Percentiles rank a stretch among this genome's conserved stretches.
These are phyloP conservation scores for Fusarium equiseti DNA, from an alignment of 2,329 filamentous ascomycete genomes.

Conservation along the genomic window DNA sequence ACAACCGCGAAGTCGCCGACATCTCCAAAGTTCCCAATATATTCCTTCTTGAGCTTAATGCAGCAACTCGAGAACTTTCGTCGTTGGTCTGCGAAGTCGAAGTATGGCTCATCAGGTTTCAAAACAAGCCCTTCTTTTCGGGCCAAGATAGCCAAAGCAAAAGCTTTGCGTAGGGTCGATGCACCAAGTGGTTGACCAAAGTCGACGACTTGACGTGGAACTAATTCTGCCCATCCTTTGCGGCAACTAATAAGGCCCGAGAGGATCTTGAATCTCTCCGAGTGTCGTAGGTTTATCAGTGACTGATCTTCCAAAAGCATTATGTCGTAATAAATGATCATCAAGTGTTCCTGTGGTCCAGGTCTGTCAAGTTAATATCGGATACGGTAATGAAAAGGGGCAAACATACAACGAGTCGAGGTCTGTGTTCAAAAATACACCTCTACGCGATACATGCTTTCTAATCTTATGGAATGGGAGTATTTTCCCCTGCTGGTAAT, in stretches of 20 bases:
- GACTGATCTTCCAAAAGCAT: conserved; percentile 67
- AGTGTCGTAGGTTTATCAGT: conserved; percentile 64
- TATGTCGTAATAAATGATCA: conserved; percentile 72
- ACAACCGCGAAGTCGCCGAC: conserved; percentile 85
- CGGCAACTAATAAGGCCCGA: conserved; percentile 63
- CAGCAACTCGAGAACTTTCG: conserved; percentile 62
- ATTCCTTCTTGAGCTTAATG: conserved; percentile 92
- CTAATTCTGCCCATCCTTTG: conserved; percentile 74
- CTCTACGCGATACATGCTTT: conserved; percentile 81
- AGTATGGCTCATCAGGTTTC: conserved; percentile 85
- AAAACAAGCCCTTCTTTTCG: conserved; percentile 84
- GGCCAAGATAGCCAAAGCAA: conserved; percentile 74
- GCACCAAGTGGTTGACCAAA: conserved; percentile 67
- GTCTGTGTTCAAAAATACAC: conserved; percentile 74
- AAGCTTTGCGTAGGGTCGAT: conserved; percentile 69
- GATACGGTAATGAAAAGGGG: conserved; percentile 18
- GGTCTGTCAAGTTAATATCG: conserved; percentile 52
- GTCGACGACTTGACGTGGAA: conserved; percentile 75
- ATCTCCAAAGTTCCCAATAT: conserved; percentile 81
- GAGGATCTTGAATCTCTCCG: conserved; percentile 71
- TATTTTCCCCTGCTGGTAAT: conserved; percentile 66
- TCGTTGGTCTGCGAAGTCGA: conserved; percentile 62
- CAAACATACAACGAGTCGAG: conserved; percentile 73
- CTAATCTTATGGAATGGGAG: conserved; percentile 85
- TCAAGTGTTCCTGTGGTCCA: conserved; percentile 65